Evolutionary conservation across 805 yeast species (phyloP).

Genomic region (Phaffomyces antillensis): DNA sequence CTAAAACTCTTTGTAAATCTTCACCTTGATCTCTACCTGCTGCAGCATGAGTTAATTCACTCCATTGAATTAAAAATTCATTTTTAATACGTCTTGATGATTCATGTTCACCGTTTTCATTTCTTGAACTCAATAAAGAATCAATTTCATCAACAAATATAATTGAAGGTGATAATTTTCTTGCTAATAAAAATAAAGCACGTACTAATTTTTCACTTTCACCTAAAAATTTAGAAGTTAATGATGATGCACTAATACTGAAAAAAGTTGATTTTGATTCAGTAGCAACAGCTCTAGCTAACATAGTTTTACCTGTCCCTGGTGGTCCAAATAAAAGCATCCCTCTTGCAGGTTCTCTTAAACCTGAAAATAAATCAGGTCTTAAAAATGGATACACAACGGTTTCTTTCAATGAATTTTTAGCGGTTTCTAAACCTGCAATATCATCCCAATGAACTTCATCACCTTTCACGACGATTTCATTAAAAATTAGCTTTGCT

Average conservation of each 20-base stretch:
- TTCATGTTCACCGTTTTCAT: conserved; percentile 74
- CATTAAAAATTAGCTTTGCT: conserved; percentile 81
- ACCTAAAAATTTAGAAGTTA: conserved; percentile 74
- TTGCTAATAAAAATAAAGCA: conserved; percentile 81
- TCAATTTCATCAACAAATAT: conserved; percentile 96
- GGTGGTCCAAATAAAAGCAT: conserved; percentile 97
- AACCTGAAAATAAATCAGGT: conserved; percentile 86
- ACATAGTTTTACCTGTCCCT: conserved; percentile 97
- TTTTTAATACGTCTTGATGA: conserved; percentile 87
- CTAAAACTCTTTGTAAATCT: conserved; percentile 55
- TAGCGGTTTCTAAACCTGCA: conserved; percentile 87
- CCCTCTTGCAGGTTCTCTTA: conserved; percentile 94
- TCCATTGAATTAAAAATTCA: conserved; percentile 94
- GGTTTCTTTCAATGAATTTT: conserved; percentile 83
- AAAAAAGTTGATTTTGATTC: conserved; percentile 93
- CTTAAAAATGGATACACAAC: conserved; percentile 94
- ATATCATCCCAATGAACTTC: conserved; percentile 95
- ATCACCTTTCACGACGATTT: conserved; percentile 86
- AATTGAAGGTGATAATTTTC: conserved; percentile 83
- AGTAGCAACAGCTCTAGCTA: conserved; percentile 95
- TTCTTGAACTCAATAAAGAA: conserved; percentile 76
- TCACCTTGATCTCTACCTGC: conserved; percentile 41
- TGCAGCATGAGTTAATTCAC: conserved; percentile 84
- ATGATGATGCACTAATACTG: conserved; percentile 83
- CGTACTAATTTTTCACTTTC: conserved; percentile 91